Evolutionary conservation across 352 stramenopile genomes (phyloP), one percentile per base, ranked within the genome.

Genomic region (Globisporangium alternatum): DNA sequence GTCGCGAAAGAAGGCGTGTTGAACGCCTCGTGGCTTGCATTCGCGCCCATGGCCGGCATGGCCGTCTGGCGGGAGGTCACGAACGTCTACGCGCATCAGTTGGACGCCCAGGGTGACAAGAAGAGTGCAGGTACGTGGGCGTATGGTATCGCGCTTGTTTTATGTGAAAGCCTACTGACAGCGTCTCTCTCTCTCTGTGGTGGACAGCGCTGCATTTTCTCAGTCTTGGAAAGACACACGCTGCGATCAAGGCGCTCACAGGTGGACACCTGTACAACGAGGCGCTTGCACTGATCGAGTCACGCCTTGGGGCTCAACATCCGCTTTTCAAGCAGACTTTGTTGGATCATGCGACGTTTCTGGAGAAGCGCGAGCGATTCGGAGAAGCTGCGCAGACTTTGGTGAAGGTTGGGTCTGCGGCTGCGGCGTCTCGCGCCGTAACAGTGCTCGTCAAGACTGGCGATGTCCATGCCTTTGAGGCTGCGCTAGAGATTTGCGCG

Each of bases 31-130:
- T 94, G 83, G 83, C 68, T 94, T n/a, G 70, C 83, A 1, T 77
- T 86, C 28, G 83, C 86, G 25, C 83, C 86, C 1, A 87, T 90
- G 78, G 83, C 77, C n/a, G 86, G 86, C 2, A 53, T 86, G 52
- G 78, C 89, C 30, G 73, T 91, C 19, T 94, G 85, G 85, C 71
- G 78, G 31, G 80, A 94, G 45, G 67, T 90, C 51, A 79, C 80
- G 2, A 74, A 75, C 30, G 55, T 91, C 25, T 94, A 90, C 21
- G 83, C 85, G 1, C 66, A 66, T 1, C 85, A 92, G 43, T 66
- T 91, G 1, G 72, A 81, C 15, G 56, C 61, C 0, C 48, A 69
- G 9, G 75, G 83, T 0, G 77, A 91, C 35, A 77, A 75, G 30
- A 84, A 79, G 35, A 51, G 60, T 30, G 83, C 81, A 53, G 77